Evolutionary conservation across 495 filamentous ascomycete species (phyloP).

Genomic region (Penicillium silybi): DNA sequence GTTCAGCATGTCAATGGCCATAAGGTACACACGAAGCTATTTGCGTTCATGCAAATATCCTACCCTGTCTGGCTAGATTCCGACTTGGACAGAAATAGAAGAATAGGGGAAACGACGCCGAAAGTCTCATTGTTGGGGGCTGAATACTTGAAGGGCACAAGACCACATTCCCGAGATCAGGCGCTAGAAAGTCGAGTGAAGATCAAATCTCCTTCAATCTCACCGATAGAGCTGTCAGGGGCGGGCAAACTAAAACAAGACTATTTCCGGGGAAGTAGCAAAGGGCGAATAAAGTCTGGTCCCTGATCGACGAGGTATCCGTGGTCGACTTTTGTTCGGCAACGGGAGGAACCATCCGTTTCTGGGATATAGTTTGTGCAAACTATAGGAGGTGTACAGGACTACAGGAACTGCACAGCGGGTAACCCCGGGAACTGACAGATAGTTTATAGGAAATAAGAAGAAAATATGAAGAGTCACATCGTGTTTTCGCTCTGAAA

Average conservation of each 20-base stretch:
- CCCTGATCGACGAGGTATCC: conserved; percentile 14
- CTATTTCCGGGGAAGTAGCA: neutral
- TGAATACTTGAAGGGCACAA: neutral
- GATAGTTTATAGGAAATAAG: neutral
- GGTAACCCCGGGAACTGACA: neutral
- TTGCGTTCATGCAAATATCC: neutral
- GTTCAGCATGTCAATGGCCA: neutral
- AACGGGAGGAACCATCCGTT: neutral
- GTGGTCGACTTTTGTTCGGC: neutral
- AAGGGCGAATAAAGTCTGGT: neutral
- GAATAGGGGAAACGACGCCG: neutral
- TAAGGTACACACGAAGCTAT: neutral
- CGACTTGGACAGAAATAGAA: neutral
- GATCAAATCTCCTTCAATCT: neutral
- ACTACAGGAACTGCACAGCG: neutral
- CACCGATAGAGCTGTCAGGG: neutral
- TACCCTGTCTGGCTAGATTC: neutral
- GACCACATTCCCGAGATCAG: neutral
- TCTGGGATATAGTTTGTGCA: neutral
- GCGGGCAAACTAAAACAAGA: neutral
- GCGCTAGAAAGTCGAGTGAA: neutral
- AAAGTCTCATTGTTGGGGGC: neutral
- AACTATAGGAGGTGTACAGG: neutral
- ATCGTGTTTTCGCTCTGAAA: conserved; percentile 12
- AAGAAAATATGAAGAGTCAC: neutral